These are phyloP conservation scores for Podospora australis DNA, from an alignment of 495 filamentous ascomycete species.

Conservation along the genomic window DNA sequence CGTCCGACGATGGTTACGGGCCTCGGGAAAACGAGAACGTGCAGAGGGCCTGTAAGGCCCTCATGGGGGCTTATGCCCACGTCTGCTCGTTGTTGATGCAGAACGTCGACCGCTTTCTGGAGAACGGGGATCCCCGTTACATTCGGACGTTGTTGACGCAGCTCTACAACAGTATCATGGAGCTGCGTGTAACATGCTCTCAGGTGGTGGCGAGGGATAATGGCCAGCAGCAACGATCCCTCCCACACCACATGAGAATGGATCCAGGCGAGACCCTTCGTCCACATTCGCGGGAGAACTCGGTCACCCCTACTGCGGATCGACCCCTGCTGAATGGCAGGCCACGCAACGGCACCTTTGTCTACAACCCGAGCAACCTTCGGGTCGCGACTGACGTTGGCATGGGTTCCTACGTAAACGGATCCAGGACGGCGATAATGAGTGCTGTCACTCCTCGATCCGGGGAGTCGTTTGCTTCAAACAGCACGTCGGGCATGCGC, in stretches of 20 bases:
- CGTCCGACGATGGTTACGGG: slow-evolving; percentile 43
- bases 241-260: slow-evolving; percentile 17
- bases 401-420: slow-evolving; percentile 33
- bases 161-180: slow-evolving; percentile 73
- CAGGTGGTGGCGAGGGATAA: slow-evolving; percentile 14
- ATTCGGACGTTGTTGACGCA: slow-evolving; percentile 74
- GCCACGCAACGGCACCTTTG: slow-evolving; percentile 55
- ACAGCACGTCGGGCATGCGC: slow-evolving; percentile 38
- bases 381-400: slow-evolving; percentile 46
- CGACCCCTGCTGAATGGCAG: slow-evolving; percentile 42
- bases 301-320: slow-evolving; percentile 58
- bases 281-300: slow-evolving; percentile 42
- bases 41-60: slow-evolving; percentile 57
- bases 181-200: slow-evolving; percentile 51
- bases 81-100: slow-evolving; percentile 64
- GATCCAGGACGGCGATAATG: slow-evolving; percentile 39
- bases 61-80: slow-evolving; percentile 69
- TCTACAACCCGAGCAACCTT: slow-evolving; percentile 53
- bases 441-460: slow-evolving; percentile 65
- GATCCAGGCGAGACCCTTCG: slow-evolving; percentile 36
- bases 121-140: slow-evolving; percentile 69
- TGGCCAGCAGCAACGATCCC: slow-evolving; percentile 7
- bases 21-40: slow-evolving; percentile 60
- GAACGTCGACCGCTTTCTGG: slow-evolving; percentile 63
- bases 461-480: slow-evolving; percentile 66